Evolutionary conservation across 2,329 filamentous ascomycete genomes (phyloP), one percentile per base, ranked within the genome.

Genomic region (Madurella mycetomatis): DNA sequence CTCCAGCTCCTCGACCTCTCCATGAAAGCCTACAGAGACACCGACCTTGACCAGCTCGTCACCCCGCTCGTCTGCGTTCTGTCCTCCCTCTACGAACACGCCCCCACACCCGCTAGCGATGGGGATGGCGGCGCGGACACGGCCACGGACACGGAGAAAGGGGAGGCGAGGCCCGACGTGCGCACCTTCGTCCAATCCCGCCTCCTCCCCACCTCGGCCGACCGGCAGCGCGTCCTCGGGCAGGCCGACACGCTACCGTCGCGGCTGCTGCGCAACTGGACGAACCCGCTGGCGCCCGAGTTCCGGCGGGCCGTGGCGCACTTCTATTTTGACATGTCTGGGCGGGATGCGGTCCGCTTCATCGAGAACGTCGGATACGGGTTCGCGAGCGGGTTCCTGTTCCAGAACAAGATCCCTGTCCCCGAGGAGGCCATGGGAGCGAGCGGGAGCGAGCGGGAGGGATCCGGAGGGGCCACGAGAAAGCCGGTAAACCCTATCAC

Each of bases 351-450:
- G 0, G 81, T 80, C 15, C 87, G 79, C 31, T 94, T 96, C 65
- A 88, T 97, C 0, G 80, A 88, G 49, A 96, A 96, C 62, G 89
- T 99, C 12, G 94, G 94, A 0, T 99, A 96, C 67, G 94, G 94
- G 0, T 96, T 89, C 66, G 94, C 94, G 0, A 89, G 91, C 0
- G 94, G 94, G 0, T 96, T 94, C 67, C 75, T 99, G 15, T 86
- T 92, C 73, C 86, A 88, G 59, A 88, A 92, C 58, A 89, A 94
- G 52, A 84, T 97, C 12, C 79, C 86, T 0, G 76, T 96, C 18
- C 90, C 91, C 80, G 85, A 62, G 76, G 78, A 7, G 78, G 68
- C 47, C n/a, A 62, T 50, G 30, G 65, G 60, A 63, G 70, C 37
- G 9, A 19, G 16, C 13, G 49, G 51, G 30, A 59, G 62, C 2